A percentile compares a stretch with the other conserved stretches of the same genome.
Conservation (phyloP, 1,284 basidiomycete genomes). For the Ustilago shanxiensis region DNA sequence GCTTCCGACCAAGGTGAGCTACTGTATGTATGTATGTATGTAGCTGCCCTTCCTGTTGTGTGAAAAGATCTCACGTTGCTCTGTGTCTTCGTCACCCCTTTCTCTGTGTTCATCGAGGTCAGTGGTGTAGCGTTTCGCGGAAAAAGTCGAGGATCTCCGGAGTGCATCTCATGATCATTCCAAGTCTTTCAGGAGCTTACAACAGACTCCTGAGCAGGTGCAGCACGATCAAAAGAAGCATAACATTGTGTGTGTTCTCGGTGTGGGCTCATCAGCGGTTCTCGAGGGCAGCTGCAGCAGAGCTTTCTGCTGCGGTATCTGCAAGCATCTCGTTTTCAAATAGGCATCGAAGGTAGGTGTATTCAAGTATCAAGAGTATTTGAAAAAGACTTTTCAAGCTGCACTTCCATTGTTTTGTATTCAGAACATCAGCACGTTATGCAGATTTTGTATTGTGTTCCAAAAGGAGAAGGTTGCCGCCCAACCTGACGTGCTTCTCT, state of each 20-base stretch:
- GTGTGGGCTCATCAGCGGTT: neutral
- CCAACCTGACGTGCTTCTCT: neutral
- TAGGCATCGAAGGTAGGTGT: neutral
- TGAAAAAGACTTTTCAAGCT: neutral
- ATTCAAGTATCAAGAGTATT: neutral
- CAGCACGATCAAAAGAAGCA: neutral
- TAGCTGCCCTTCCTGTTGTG: too few relatives aligned
- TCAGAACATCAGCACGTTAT: neutral
- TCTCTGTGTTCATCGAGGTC: neutral
- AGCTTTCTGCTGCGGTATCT: slow-evolving; percentile 8
- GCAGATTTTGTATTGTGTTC: neutral
- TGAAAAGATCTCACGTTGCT: neutral
- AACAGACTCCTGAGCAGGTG: neutral
- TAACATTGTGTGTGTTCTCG: neutral
- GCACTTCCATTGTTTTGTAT: neutral
- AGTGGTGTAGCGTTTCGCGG: neutral
- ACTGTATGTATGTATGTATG: too few relatives aligned
- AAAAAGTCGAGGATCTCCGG: neutral
- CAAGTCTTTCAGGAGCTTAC: neutral
- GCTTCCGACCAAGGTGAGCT: too few relatives aligned
- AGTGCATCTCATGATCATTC: neutral
- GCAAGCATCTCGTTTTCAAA: neutral
- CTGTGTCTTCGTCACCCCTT: neutral
- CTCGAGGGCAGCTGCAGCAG: too few relatives aligned
- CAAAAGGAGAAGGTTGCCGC: neutral